Evolutionary conservation across 1,284 basidiomycete genomes (phyloP).

Genomic region (Ceratobasidium sp.): DNA sequence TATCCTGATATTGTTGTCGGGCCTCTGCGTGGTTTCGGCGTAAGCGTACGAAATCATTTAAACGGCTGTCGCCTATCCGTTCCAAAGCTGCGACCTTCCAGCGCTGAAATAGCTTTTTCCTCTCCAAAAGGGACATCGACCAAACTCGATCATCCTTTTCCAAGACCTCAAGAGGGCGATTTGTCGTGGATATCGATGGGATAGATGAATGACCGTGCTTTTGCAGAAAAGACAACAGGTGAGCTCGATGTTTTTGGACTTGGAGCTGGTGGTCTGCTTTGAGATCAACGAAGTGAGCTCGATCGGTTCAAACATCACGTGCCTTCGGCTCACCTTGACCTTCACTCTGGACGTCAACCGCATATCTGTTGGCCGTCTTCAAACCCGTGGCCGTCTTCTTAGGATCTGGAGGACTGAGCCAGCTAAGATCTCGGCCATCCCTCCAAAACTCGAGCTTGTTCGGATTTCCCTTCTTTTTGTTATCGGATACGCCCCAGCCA

Average conservation of each 20-base stretch:
- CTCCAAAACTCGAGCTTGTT: conserved; percentile 30
- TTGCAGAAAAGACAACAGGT: background rate
- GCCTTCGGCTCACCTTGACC: background rate
- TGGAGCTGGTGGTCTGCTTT: background rate
- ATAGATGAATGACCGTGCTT: conserved; percentile 9
- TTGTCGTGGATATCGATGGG: conserved; percentile 15
- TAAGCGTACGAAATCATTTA: conserved; percentile 11
- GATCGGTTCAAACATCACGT: background rate
- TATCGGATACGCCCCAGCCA: conserved; percentile 1
- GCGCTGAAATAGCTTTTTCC: conserved; percentile 5
- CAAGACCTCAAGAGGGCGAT: conserved; percentile 1
- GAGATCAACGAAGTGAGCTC: background rate
- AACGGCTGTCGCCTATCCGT: conserved; percentile 15
- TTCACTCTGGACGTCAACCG: background rate
- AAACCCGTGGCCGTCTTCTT: background rate
- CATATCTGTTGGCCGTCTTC: background rate
- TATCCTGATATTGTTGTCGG: background rate
- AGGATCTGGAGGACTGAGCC: background rate
- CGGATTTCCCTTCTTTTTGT: background rate
- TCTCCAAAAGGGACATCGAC: conserved; percentile 38
- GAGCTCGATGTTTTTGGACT: conserved; percentile 2
- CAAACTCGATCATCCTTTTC: conserved; percentile 26
- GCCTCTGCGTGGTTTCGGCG: background rate
- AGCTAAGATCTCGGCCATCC: conserved; percentile 23
- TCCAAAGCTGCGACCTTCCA: conserved; percentile 9